Base-by-base conservation (phyloP, 1,284 basidiomycete species). In the Papiliotrema nemorosa region DNA sequence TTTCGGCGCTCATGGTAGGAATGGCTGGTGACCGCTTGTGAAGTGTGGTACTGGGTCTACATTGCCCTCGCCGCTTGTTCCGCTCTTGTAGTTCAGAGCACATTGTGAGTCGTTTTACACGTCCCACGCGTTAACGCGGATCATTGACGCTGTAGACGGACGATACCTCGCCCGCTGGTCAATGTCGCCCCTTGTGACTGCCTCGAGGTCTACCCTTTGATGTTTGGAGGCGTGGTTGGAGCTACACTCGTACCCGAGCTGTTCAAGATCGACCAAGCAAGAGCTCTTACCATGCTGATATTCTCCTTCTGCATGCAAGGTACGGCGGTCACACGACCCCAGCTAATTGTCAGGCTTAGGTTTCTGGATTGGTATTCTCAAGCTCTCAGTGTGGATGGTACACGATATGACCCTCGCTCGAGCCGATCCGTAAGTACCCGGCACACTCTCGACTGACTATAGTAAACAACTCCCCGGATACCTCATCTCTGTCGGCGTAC, bases 401-500 rank as follows among this genome's bases (percentile, higher is more conserved):
- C 49, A 55, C 3, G 44, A 59, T 41, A 49, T 59, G 42, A 50
- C 49, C 9, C 49, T 47, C 16, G 29, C 50, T n/a, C 44, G 38
- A 41, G 52, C 55, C 7, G 37, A 47, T 21, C 40, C 53, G 52
- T 53, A 33, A 31, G 52, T 31, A 7, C 14, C 29, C 29, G 9
- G 44, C 12, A 14, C 13, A 9, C 31, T 29, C 18, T 5, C n/a
- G 5, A 40, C 29, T 16, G 24, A 34, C 9, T 7, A 13, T 42
- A 52, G 52, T 13, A 51, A 54, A 20, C 40, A 42, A 2, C 31
- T 59, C 27, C 53, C 50, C 10, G 48, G 53, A 4, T 53, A 57
- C 44, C 48, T 56, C 42, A 54, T 61, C 22, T 53, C 55, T 10
- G 54, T 52, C 21, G 60, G 62, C 10, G 56, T 55, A 2, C 59